phyloP scores from a whole-genome alignment of 208 protist species.

The Crithidia brevicula region DNA sequence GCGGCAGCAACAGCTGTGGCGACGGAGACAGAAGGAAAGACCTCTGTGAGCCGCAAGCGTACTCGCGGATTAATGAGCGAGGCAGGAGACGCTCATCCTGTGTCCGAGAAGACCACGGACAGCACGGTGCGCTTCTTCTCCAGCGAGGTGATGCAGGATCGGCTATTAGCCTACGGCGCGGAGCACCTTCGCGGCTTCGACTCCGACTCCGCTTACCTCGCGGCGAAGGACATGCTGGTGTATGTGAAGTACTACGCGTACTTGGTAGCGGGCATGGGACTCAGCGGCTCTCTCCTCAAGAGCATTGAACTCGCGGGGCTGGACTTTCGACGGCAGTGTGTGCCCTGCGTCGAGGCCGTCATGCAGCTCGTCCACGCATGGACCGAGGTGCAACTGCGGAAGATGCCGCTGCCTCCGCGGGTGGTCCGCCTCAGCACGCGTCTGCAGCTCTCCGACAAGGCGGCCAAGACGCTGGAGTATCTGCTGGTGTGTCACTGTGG shows the following conservation, averaged over 20 bases:
- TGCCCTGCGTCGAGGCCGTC: slow-evolving; percentile 48
- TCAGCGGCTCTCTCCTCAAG: slow-evolving; percentile 33
- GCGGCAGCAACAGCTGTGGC: background rate
- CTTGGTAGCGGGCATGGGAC: slow-evolving; percentile 20
- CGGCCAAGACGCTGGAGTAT: slow-evolving; percentile 63
- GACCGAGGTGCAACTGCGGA: slow-evolving; percentile 33
- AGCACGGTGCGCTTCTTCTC: background rate
- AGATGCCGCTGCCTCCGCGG: slow-evolving; percentile 65
- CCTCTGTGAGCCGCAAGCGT: background rate
- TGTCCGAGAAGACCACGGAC: background rate
- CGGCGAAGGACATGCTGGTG: slow-evolving; percentile 51
- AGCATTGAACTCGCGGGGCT: slow-evolving; percentile 34
- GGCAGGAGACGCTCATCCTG: background rate
- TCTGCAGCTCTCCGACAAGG: slow-evolving; percentile 55
- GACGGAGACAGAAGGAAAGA: background rate
- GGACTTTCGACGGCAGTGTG: slow-evolving; percentile 49
- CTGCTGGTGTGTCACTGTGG: slow-evolving; percentile 82
- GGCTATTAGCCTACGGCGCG: slow-evolving; percentile 31
- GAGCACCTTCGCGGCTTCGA: slow-evolving; percentile 50
- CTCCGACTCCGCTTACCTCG: slow-evolving; percentile 71
- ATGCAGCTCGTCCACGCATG: slow-evolving; percentile 29
- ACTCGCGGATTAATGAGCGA: background rate
- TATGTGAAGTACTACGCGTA: slow-evolving; percentile 39
- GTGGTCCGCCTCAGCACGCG: slow-evolving; percentile 70
- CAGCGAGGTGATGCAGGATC: slow-evolving; percentile 14